Percentiles rank a stretch among this genome's conserved stretches.
Evolutionary conservation across 306 rosid genomes (phyloP).

Genomic region (Lathyrus sativus): DNA sequence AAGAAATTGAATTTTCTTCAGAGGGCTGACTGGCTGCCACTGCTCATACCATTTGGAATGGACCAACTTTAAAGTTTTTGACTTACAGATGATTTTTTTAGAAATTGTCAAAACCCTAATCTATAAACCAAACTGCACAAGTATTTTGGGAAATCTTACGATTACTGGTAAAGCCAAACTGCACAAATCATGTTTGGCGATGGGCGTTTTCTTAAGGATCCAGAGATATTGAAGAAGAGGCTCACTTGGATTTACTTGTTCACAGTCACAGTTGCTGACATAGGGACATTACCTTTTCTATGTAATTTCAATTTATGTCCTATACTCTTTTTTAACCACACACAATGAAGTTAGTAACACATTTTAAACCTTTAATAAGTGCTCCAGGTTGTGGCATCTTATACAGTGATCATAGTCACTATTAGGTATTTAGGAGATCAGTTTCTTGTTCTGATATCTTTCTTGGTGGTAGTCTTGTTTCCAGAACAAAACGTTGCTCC

Average conservation of each 20-base stretch:
- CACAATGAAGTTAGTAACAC: background rate
- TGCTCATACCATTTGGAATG: background rate
- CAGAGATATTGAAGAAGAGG: background rate
- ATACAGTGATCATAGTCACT: slow-evolving; percentile 1
- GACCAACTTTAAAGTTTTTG: slow-evolving; percentile 12
- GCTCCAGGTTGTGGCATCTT: slow-evolving; percentile 17
- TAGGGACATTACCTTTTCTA: background rate
- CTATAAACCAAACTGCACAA: slow-evolving; percentile 1
- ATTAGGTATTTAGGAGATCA: background rate
- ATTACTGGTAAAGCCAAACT: background rate
- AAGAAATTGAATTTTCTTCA: background rate
- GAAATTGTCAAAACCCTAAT: background rate
- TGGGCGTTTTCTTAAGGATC: background rate
- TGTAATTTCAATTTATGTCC: slow-evolving; percentile 5
- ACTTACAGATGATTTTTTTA: background rate
- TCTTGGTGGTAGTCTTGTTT: slow-evolving; percentile 8
- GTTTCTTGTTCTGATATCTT: background rate
- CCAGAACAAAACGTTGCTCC: background rate
- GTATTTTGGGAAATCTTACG: background rate
- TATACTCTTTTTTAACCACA: slow-evolving; percentile 8
- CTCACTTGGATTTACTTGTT: background rate
- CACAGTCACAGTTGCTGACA: background rate
- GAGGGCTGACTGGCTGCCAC: background rate
- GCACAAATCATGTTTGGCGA: background rate
- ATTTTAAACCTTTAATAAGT: background rate